Conservation (phyloP, 2,329 filamentous ascomycete genomes). For the Verruconis gallopava region DNA sequence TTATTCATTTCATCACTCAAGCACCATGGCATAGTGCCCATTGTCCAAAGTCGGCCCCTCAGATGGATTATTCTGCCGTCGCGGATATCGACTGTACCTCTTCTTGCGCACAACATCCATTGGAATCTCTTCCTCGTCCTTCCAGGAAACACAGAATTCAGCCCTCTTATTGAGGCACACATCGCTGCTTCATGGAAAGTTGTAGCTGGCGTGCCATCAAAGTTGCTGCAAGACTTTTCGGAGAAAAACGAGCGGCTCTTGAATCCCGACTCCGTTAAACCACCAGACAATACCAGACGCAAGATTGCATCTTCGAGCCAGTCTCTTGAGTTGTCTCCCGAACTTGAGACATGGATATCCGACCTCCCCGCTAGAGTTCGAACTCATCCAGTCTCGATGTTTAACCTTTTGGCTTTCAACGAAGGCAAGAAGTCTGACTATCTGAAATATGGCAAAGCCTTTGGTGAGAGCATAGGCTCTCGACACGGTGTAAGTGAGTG, state of each 20-base stretch:
- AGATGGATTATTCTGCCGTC: constrained; percentile 39
- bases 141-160: constrained; percentile 17
- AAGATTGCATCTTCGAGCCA: constrained; percentile 22
- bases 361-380: constrained; percentile 12
- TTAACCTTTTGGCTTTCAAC: constrained; percentile 49
- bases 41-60: constrained; percentile 31
- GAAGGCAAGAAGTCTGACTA: constrained; percentile 40
- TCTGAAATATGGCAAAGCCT: constrained; percentile 44
- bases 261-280: constrained; percentile 22
- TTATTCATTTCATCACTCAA: constrained; percentile 30
- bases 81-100: constrained; percentile 26
- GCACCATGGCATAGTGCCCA: constrained; percentile 22
- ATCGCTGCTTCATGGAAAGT: constrained; percentile 24
- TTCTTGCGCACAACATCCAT: constrained; percentile 28
- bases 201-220: constrained; percentile 32
- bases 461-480: constrained; percentile 35
- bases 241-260: constrained; percentile 26
- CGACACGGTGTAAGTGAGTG: constrained; percentile 31
- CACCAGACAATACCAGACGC: neutral
- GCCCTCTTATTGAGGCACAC: constrained; percentile 15
- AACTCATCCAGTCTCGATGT: constrained; percentile 44
- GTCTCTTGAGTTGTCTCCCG: constrained; percentile 36
- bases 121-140: constrained; percentile 40
- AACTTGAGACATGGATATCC: constrained; percentile 38
- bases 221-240: constrained; percentile 26